phyloP scores from a whole-genome alignment of 31 red algal species.

The Odonthalia washingtoniensis region DNA sequence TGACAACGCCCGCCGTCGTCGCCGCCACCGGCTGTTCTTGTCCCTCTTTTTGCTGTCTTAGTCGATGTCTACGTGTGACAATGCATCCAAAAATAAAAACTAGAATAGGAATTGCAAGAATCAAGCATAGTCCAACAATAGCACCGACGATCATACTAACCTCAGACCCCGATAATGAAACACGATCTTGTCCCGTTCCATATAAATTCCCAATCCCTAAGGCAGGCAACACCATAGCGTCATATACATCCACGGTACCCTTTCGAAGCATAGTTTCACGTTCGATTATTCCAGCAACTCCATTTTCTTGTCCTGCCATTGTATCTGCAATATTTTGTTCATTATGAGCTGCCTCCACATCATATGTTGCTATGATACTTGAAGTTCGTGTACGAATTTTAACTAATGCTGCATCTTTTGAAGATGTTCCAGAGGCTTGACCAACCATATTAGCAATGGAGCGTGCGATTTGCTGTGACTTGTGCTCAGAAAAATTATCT shows the following conservation, averaged over 20 bases:
- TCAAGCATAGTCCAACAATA: neutral
- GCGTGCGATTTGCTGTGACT: conserved; percentile 24
- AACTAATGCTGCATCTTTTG: neutral
- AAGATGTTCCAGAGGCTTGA: neutral
- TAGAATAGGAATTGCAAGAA: neutral
- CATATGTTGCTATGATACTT: neutral
- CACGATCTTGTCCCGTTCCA: neutral
- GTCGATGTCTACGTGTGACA: neutral
- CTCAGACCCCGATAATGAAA: neutral
- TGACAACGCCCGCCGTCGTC: neutral
- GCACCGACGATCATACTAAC: neutral
- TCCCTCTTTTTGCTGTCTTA: too few relatives aligned
- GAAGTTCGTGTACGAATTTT: neutral
- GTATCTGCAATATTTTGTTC: neutral
- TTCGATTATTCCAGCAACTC: neutral
- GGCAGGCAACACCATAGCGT: neutral
- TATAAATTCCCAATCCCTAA: neutral
- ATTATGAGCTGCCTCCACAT: neutral
- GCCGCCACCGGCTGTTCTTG: neutral
- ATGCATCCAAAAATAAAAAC: neutral
- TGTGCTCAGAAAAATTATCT: conserved; percentile 44
- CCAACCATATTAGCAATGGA: conserved; percentile 10
- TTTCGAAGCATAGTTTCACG: neutral
- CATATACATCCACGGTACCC: neutral
- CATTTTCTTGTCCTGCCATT: neutral